Evolutionary conservation across 805 yeast species (phyloP), one percentile per base, ranked within the genome.

Genomic region (Jamesozyma piceae): DNA sequence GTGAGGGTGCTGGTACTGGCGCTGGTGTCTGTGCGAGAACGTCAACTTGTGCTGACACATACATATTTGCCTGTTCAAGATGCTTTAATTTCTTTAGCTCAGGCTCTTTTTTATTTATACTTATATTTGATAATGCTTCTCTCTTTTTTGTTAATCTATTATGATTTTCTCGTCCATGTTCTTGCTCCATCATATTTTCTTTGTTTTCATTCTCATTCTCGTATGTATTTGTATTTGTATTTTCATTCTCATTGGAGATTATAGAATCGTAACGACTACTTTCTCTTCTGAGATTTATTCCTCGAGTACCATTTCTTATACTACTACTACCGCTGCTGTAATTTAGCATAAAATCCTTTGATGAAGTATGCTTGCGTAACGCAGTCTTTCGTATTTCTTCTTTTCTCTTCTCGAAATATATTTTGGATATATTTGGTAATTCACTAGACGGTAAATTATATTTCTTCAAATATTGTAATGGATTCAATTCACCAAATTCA

Each of bases 401-500:
- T 40, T 57, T 65, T 43, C 66, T 68, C 42, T 57, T 63, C 41
- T 65, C 66, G 41, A 67, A 60, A 45, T 62, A 68, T 8, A 57
- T 33, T 39, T 62, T 62, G 10, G 67, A 62, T 9, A 67, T 55
- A 30, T 46, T 53, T 17, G 70, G 68, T 37, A 67, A 51, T 28
- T 66, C 71, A 19, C 49, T 48, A 2, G 67, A 51, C 2, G 71
- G 67, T 13, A 66, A 45, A 33, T 62, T 60, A 43, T 65, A 53
- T 48, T 60, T 59, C 43, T 58, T 65, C 18, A 63, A 49, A 45
- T 65, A 67, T 47, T 67, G 69, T 32, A 65, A 64, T 9, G 71
- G 71, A 45, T 66, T 68, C 41, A 66, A 48, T 5, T 64, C 65
- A 36, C 65, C 67, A 50, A 67, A 64, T 18, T 65, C 65, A 35